Conservation (phyloP, 1,139 yeast genomes). For the Trichomonascaceae sp. region DNA sequence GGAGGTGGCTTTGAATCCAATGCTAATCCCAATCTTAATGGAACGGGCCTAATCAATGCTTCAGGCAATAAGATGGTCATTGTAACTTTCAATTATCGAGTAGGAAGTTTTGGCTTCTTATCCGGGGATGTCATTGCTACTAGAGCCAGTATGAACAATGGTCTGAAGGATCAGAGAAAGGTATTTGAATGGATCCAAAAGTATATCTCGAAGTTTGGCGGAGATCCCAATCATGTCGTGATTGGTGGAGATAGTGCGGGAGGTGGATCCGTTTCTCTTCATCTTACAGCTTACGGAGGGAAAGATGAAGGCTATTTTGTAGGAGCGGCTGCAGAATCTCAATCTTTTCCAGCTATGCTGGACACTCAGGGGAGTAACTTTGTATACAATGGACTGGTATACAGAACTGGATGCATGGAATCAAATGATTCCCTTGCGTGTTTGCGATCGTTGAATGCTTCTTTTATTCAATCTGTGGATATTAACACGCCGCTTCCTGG, state of each 20-base stretch:
- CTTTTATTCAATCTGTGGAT: slow-evolving; percentile 1
- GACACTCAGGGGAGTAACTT: slow-evolving; percentile 4
- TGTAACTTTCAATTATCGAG: slow-evolving; percentile 27
- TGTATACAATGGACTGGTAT: slow-evolving; percentile 7
- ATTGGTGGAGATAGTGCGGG: slow-evolving; percentile 38
- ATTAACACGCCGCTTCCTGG: slow-evolving; percentile 6
- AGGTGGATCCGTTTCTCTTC: slow-evolving; percentile 26
- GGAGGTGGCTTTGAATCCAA: slow-evolving; percentile 31
- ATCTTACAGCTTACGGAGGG: slow-evolving; percentile 11
- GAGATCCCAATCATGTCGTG: slow-evolving; percentile 32
- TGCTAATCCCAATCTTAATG: not conserved
- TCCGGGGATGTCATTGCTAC: slow-evolving; percentile 21
- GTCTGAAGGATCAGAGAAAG: slow-evolving; percentile 31
- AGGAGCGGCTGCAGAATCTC: slow-evolving; percentile 11
- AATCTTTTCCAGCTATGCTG: slow-evolving; percentile 8
- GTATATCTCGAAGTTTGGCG: slow-evolving; percentile 34
- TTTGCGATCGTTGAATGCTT: slow-evolving; percentile 3
- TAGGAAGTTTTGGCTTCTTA: slow-evolving; percentile 32
- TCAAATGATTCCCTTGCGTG: slow-evolving; percentile 4
- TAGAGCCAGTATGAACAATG: slow-evolving; percentile 29
- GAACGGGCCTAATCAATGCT: slow-evolving; percentile 4
- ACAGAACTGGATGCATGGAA: slow-evolving; percentile 9
- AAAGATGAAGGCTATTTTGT: slow-evolving; percentile 4
- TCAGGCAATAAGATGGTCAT: slow-evolving; percentile 13
- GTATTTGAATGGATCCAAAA: slow-evolving; percentile 35